A percentile compares a stretch with the other conserved stretches of the same genome.
Evolutionary conservation across 83 land plant species (phyloP).

Genomic region (Larix sibirica): DNA sequence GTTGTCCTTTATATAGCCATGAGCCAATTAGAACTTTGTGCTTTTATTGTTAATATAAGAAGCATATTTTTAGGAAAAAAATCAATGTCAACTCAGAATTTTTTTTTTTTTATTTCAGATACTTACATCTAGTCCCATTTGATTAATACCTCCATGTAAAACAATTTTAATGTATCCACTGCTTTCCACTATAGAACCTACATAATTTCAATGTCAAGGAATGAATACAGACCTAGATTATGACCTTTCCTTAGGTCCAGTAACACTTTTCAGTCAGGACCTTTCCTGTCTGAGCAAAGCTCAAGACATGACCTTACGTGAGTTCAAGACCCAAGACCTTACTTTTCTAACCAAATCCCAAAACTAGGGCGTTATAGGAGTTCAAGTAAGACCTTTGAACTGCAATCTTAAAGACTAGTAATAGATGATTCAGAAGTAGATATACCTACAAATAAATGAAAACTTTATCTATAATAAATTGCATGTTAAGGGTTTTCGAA

Average conservation of each 20-base stretch:
- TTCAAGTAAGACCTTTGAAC: neutral
- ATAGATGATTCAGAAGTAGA: neutral
- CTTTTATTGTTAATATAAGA: too few species aligned
- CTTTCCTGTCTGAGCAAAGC: too few species aligned
- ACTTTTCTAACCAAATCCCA: neutral
- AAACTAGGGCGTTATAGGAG: constrained; percentile 6
- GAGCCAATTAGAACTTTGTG: too few species aligned
- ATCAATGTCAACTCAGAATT: neutral
- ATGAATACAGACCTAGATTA: constrained; percentile 14
- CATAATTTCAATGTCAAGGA: constrained; percentile 45
- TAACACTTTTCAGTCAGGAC: too few species aligned
- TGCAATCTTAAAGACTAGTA: neutral
- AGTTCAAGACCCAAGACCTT: too few species aligned
- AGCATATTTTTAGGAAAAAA: too few species aligned
- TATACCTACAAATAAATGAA: constrained; percentile 14
- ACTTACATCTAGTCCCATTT: constrained; percentile 88
- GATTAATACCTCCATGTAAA: constrained; percentile 91
- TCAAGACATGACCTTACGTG: too few species aligned
- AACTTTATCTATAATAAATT: neutral
- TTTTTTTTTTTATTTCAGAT: neutral
- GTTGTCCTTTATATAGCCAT: too few species aligned
- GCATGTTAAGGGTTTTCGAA: neutral
- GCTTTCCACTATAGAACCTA: constrained; percentile 52
- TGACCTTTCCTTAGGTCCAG: too few species aligned
- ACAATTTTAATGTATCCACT: constrained; percentile 83